Evolutionary conservation across 2,329 filamentous ascomycete species (phyloP), one percentile per base, ranked within the genome.

Genomic region (Scortechinia acanthostroma): DNA sequence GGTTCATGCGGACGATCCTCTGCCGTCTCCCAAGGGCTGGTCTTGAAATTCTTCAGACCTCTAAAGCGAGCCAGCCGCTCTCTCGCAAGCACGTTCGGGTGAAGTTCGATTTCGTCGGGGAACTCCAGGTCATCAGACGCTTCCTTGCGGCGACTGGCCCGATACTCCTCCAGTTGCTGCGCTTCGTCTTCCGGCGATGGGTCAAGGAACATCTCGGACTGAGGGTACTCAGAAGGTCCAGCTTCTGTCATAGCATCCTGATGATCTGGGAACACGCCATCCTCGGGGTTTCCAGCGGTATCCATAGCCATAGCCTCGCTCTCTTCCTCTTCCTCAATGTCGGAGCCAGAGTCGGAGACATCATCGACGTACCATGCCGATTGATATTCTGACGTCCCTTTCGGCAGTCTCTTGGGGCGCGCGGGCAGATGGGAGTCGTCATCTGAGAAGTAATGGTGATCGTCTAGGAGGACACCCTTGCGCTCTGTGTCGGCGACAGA

Each of bases 401-500:
- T 88, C 1, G 93, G 93, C 19, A 98, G 66, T 50, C 80, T 80
- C 64, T 84, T 93, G 4, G 88, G 87, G 22, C 69, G 66, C 25
- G 73, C 65, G 16, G 80, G 35, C 10, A 40, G 14, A 19, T 40
- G 35, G 6, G 35, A 69, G 16, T 74, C 69, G 45, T 80, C 89
- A 37, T 97, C 91, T 0, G 91, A 91, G 59, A 97, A 98, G 63
- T 98, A 98, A 60, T 97, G 91, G 61, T 98, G 91, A 52, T 97
- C 91, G 53, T 98, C 93, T 6, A 98, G 73, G 33, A 98, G 69
- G 1, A 98, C 93, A 51, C 91, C 93, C 65, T 91, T 95, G 58
- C 83, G 83, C 37, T 74, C 71, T 2, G 70, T 68, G 3, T 62
- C 59, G 43, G 63, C 62, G 19, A 73, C 67, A 3, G 71, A 72